Percentiles rank a stretch among this genome's conserved stretches.
Evolutionary conservation across 768 basidiomycete genomes (phyloP).

Genomic region (Tremella fuciformis): DNA sequence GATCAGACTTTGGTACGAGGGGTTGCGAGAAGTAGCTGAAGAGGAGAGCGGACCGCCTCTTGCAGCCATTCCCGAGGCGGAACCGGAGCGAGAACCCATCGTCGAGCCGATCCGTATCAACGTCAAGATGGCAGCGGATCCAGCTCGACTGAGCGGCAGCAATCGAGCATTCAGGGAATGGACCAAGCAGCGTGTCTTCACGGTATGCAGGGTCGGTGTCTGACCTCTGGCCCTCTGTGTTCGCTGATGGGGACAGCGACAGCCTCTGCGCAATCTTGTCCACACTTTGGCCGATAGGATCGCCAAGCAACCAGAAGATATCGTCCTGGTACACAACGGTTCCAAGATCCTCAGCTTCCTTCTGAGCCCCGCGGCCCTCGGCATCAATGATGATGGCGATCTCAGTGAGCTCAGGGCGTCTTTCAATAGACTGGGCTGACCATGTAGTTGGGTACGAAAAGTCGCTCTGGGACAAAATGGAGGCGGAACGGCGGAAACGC

Average conservation of each 20-base stretch:
- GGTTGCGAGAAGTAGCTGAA: neutral
- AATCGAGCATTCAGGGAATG: constrained; percentile 19
- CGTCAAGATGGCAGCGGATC: constrained; percentile 29
- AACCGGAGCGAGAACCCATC: neutral
- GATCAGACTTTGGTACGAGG: constrained; percentile 8
- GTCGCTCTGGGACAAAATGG: constrained; percentile 3
- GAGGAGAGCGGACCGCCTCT: neutral
- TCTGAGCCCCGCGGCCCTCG: neutral
- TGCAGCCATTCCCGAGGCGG: neutral
- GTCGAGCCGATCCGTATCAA: constrained; percentile 15
- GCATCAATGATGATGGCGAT: neutral
- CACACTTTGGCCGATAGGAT: constrained; percentile 21
- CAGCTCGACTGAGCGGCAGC: constrained; percentile 14
- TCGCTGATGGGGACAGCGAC: constrained; percentile 12
- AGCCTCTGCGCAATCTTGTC: constrained; percentile 16
- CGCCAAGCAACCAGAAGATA: constrained; percentile 20
- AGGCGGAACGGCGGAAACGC: neutral
- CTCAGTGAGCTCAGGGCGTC: neutral
- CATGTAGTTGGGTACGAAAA: constrained; percentile 4
- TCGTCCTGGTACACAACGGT: constrained; percentile 26
- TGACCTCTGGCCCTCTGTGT: neutral
- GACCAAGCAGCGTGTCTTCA: constrained; percentile 15
- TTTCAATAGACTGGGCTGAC: neutral
- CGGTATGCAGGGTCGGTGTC: constrained; percentile 16
- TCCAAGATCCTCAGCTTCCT: constrained; percentile 4